Evolutionary conservation across 1,139 yeast genomes (phyloP).

Genomic region (Geotrichum restrictum): DNA sequence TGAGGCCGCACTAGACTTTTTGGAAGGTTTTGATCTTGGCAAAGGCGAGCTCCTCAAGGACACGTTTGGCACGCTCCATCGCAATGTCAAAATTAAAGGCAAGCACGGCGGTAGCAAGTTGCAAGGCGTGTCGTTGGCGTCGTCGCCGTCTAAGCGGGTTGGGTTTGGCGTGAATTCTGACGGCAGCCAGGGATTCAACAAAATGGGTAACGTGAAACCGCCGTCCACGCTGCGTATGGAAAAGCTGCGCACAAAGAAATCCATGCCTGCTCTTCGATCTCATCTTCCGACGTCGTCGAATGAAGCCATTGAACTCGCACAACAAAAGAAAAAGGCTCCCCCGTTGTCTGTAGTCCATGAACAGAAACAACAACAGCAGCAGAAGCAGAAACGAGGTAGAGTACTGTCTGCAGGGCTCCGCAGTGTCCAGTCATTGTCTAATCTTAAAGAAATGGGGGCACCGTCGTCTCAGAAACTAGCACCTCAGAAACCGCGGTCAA

Average conservation of each 20-base stretch:
- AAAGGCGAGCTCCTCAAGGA: slow-evolving; percentile 21
- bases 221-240: slow-evolving; percentile 12
- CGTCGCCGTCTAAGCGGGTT: slow-evolving; percentile 3
- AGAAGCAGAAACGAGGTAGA: slow-evolving; percentile 9
- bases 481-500: slow-evolving; percentile 18
- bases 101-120: no score
- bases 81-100: slow-evolving; percentile 27
- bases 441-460: slow-evolving; percentile 1
- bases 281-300: slow-evolving; percentile 16
- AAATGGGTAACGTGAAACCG: not conserved
- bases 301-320: slow-evolving; percentile 13
- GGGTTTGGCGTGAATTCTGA: slow-evolving; percentile 3
- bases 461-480: slow-evolving; percentile 3
- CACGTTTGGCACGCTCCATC: slow-evolving; percentile 24
- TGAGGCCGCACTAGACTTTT: slow-evolving; percentile 25
- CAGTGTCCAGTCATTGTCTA: slow-evolving; percentile 11
- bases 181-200: not conserved
- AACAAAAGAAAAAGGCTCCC: not conserved
- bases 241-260: slow-evolving; percentile 16
- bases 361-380: not conserved
- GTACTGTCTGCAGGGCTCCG: slow-evolving; percentile 5
- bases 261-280: slow-evolving; percentile 14
- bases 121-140: not conserved
- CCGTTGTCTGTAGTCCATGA: not conserved
- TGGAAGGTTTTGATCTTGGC: slow-evolving; percentile 31